Conservation (phyloP, 495 filamentous ascomycete genomes). For the Xanthoparmelia taractica region DNA sequence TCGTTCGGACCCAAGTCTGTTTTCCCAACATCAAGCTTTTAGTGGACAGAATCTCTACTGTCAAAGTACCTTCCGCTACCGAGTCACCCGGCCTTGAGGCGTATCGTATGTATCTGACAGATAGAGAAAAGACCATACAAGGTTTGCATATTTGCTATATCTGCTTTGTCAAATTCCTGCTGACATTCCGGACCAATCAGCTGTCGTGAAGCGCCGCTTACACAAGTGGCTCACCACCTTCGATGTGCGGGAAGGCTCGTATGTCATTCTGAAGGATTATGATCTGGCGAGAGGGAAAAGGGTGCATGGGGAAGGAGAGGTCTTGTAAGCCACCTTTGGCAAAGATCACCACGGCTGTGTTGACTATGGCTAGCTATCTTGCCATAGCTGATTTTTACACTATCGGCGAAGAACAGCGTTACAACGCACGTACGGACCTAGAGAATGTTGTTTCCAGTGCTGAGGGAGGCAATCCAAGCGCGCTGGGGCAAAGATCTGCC, state of each 20-base stretch:
- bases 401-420: slow-evolving; percentile 20
- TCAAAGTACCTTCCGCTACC: slow-evolving; percentile 6
- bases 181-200: slow-evolving; percentile 14
- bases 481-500: background rate
- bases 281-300: slow-evolving; percentile 19
- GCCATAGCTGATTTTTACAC: slow-evolving; percentile 24
- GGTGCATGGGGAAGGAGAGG: slow-evolving; percentile 19
- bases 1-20: slow-evolving; percentile 25
- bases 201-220: slow-evolving; percentile 21
- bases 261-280: slow-evolving; percentile 24
- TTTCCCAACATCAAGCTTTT: slow-evolving; percentile 23
- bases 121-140: slow-evolving; percentile 26
- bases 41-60: slow-evolving; percentile 19
- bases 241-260: slow-evolving; percentile 24
- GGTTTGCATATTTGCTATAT: slow-evolving; percentile 10
- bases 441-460: background rate
- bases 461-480: background rate
- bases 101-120: slow-evolving; percentile 23
- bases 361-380: slow-evolving; percentile 20
- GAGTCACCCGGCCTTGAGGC: slow-evolving; percentile 6
- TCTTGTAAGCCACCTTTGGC: slow-evolving; percentile 12
- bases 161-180: background rate
- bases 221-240: slow-evolving; percentile 16
- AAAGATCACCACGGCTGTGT: background rate
- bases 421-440: background rate